A percentile compares a stretch with the other conserved stretches of the same genome.
Conservation (phyloP, 495 filamentous ascomycete genomes). For the Talaromyces stipitatus region DNA sequence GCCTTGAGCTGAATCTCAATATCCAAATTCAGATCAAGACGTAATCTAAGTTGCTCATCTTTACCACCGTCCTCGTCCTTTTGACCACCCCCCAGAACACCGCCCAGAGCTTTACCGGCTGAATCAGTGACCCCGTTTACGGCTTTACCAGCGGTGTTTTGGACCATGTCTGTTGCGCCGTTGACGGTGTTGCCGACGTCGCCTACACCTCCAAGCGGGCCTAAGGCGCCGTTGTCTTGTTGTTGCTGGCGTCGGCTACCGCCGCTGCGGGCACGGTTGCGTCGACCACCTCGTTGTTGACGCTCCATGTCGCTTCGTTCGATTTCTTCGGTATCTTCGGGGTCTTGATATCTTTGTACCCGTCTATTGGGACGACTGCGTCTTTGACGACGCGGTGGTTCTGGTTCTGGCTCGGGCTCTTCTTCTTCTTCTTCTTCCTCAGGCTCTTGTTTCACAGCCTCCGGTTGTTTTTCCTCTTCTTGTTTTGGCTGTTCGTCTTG, state of each 20-base stretch:
- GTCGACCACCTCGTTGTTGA: constrained; percentile 15
- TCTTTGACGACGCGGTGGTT: constrained; percentile 19
- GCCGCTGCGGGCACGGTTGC: constrained; percentile 32
- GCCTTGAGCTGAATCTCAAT: constrained; percentile 87
- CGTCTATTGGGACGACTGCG: constrained; percentile 19
- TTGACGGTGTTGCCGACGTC: constrained; percentile 33
- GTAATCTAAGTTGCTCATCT: constrained; percentile 66
- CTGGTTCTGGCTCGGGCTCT: constrained; percentile 18
- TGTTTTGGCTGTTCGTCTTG: constrained; percentile 2
- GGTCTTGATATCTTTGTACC: constrained; percentile 13
- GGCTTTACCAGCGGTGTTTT: constrained; percentile 56
- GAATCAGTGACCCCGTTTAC: constrained; percentile 48
- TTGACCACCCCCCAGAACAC: constrained; percentile 29
- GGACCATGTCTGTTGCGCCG: constrained; percentile 44
- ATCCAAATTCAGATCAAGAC: constrained; percentile 81
- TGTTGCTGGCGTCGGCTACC: constrained; percentile 27
- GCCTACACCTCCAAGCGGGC: constrained; percentile 50
- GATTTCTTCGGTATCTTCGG: constrained; percentile 30
- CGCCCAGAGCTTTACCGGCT: constrained; percentile 52
- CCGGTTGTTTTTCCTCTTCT: neutral
- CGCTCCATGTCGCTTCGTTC: constrained; percentile 30
- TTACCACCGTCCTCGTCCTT: constrained; percentile 38
- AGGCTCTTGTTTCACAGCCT: constrained; percentile 6
- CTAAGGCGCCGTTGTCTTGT: constrained; percentile 38
- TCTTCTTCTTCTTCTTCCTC: constrained; percentile 9